Evolutionary conservation across 495 filamentous ascomycete genomes (phyloP).

Genomic region (Neurospora pannonica): DNA sequence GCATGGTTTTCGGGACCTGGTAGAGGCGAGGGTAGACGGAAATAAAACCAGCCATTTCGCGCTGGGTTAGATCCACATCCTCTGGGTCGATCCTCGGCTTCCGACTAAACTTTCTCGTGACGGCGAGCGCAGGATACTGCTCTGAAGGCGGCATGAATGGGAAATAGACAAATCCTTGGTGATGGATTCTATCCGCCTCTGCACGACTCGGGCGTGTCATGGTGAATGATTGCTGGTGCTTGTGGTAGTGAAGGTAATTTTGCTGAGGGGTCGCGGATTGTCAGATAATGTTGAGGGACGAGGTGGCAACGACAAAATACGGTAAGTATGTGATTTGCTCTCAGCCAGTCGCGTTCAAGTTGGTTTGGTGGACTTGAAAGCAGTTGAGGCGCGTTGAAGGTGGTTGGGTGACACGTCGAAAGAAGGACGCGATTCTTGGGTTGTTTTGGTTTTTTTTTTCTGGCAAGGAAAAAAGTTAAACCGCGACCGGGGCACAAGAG

Average conservation of each 20-base stretch:
- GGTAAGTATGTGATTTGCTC: neutral
- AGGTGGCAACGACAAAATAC: neutral
- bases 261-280: neutral
- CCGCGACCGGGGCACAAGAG: neutral
- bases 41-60: conserved; percentile 1
- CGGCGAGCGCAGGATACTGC: neutral
- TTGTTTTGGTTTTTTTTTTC: neutral
- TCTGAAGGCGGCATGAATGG: neutral
- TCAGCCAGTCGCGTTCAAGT: neutral
- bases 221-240: neutral
- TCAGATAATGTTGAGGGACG: neutral
- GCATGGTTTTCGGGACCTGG: conserved; percentile 1
- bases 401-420: neutral
- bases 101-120: neutral
- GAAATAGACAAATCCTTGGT: neutral
- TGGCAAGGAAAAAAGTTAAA: neutral
- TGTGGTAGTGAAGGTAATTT: neutral
- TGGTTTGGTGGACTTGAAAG: neutral
- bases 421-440: neutral
- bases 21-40: conserved; percentile 6
- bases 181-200: neutral
- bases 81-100: neutral
- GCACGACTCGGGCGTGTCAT: neutral
- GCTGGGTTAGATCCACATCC: neutral
- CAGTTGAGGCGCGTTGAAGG: neutral